A percentile compares a stretch with the other conserved stretches of the same genome.
phyloP scores from a whole-genome alignment of 1,284 basidiomycete species.

The Sanghuangporus weigelae region DNA sequence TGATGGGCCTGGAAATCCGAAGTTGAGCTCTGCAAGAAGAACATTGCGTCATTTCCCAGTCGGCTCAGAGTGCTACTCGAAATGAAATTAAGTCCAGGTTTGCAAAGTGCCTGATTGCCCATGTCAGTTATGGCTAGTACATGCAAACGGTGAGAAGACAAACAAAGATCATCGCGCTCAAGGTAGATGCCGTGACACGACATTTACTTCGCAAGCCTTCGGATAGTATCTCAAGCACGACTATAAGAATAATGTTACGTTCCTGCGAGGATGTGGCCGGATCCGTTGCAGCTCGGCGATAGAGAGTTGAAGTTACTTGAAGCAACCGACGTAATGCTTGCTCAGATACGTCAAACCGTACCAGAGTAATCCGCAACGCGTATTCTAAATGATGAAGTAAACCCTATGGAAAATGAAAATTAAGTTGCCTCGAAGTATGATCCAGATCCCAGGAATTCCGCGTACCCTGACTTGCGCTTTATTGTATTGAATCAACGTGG shows the following conservation, averaged over 20 bases:
- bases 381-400: conserved; percentile 52
- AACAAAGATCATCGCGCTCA: conserved; percentile 23
- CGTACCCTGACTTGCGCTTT: conserved; percentile 51
- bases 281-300: conserved; percentile 27
- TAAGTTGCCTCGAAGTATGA: not conserved
- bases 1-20: conserved; percentile 40
- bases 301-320: conserved; percentile 41
- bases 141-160: not conserved
- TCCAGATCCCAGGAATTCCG: conserved; percentile 11
- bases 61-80: conserved; percentile 26
- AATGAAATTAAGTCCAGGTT: conserved; percentile 24
- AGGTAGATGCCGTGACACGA: conserved; percentile 18
- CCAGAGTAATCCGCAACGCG: conserved; percentile 46
- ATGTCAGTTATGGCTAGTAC: not conserved
- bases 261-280: conserved; percentile 28
- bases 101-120: conserved; percentile 26
- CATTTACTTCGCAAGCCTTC: conserved; percentile 22
- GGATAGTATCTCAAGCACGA: conserved; percentile 48
- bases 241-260: conserved; percentile 37
- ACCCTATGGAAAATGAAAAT: conserved; percentile 37
- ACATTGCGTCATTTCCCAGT: conserved; percentile 45
- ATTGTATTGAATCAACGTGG: conserved; percentile 53
- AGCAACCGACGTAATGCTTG: conserved; percentile 45
- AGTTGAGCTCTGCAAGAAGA: conserved; percentile 47
- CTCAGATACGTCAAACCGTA: conserved; percentile 43